A percentile compares a stretch with the other conserved stretches of the same genome.
Conservation (phyloP, 2,329 filamentous ascomycete genomes). For the Pyricularia sp. region DNA sequence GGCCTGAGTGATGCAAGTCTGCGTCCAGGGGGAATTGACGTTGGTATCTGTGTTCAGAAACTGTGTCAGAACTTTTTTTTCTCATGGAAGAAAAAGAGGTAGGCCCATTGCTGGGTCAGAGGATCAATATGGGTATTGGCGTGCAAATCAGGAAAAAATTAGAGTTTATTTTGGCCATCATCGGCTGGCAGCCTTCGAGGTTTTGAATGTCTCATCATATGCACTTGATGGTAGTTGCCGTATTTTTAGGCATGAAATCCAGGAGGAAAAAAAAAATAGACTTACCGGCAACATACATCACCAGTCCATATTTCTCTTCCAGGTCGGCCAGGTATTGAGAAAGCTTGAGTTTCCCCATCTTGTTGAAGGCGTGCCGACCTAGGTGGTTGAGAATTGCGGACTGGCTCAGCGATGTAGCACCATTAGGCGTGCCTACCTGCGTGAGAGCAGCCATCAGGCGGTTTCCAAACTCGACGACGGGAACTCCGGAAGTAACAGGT, state of each 20-base stretch:
- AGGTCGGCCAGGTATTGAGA: constrained; percentile 93
- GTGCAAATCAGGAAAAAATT: constrained; percentile 51
- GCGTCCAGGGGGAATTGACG: constrained; percentile 95
- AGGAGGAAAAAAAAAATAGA: not conserved
- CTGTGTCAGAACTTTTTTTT: not conserved
- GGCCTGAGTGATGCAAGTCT: constrained; percentile 92
- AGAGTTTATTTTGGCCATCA: constrained; percentile 48
- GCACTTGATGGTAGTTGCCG: constrained; percentile 6
- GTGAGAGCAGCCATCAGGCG: constrained; percentile 74
- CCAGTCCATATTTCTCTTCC: constrained; percentile 92
- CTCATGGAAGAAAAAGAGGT: not conserved
- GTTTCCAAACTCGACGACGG: constrained; percentile 89
- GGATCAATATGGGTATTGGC: constrained; percentile 2
- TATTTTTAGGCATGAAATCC: not conserved
- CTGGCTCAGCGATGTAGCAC: constrained; percentile 85
- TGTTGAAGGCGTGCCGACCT: constrained; percentile 89
- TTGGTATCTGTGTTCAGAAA: constrained; percentile 61
- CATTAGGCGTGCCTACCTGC: constrained; percentile 80
- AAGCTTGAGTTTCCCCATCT: constrained; percentile 91
- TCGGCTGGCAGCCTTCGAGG: constrained; percentile 35
- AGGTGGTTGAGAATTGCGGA: constrained; percentile 88
- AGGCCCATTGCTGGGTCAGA: not conserved
- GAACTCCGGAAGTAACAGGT: constrained; percentile 80
- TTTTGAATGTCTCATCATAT: constrained; percentile 39
- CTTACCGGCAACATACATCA: constrained; percentile 79